Percentiles rank a stretch among this genome's conserved stretches.
Conservation (phyloP, 2,329 filamentous ascomycete species). For the Scopulariopsis brevicaulis region DNA sequence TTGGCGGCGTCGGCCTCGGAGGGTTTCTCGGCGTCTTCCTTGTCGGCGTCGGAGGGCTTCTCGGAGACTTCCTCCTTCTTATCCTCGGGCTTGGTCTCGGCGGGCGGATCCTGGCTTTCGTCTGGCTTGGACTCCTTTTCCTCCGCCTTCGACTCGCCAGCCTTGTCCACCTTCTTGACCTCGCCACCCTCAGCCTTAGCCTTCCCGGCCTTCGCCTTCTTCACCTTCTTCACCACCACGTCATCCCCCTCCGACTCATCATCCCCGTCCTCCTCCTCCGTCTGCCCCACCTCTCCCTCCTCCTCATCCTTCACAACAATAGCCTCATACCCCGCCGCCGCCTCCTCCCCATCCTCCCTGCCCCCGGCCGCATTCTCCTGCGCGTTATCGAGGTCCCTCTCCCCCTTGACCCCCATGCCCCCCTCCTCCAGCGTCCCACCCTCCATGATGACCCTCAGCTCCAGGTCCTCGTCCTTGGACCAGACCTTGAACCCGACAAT, state of each 20-base stretch:
- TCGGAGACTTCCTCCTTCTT: background rate
- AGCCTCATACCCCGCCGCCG: background rate
- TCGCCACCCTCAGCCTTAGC: background rate
- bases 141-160: background rate
- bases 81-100: background rate
- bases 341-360: background rate
- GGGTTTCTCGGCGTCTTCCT: background rate
- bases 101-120: background rate
- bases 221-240: slow-evolving; percentile 15
- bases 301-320: slow-evolving; percentile 3
- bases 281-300: slow-evolving; percentile 39
- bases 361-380: slow-evolving; percentile 40
- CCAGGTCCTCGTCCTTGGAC: slow-evolving; percentile 41
- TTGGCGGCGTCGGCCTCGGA: background rate
- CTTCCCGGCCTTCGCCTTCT: slow-evolving; percentile 38
- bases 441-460: slow-evolving; percentile 44
- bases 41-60: background rate
- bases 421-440: slow-evolving; percentile 39
- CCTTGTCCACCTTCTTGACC: background rate
- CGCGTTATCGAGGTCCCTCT: slow-evolving; percentile 43
- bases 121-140: background rate
- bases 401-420: slow-evolving; percentile 46
- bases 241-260: slow-evolving; percentile 6
- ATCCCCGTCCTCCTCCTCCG: slow-evolving; percentile 1
- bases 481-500: slow-evolving; percentile 52